Percentiles rank a stretch among this genome's conserved stretches.
Evolutionary conservation across 306 rosid species (phyloP).

Genomic region (Castanea sativa): DNA sequence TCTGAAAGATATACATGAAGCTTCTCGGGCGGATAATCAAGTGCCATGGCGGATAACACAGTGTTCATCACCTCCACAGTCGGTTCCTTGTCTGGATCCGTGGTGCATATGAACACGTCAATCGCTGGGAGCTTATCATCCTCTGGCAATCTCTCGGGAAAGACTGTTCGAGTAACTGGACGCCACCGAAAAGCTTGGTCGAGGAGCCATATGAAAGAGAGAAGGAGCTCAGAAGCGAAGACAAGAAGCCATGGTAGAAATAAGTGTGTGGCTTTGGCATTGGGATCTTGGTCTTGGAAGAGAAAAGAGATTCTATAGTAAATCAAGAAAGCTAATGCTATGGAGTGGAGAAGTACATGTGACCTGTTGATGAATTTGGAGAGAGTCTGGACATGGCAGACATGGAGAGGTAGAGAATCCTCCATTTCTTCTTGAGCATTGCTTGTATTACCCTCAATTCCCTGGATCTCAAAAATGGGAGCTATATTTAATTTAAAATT

Average conservation of each 20-base stretch:
- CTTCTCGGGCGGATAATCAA: slow-evolving; percentile 68
- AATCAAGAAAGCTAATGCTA: slow-evolving; percentile 48
- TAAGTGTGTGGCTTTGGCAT: slow-evolving; percentile 11
- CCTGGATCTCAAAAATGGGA: too few relatives aligned
- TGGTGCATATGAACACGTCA: slow-evolving; percentile 71
- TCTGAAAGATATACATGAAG: slow-evolving; percentile 74
- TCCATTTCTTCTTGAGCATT: slow-evolving; percentile 26
- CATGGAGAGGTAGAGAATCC: slow-evolving; percentile 36
- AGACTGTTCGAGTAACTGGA: slow-evolving; percentile 47
- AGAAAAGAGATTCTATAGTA: slow-evolving; percentile 47
- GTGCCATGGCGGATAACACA: slow-evolving; percentile 67
- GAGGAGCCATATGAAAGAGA: slow-evolving; percentile 62
- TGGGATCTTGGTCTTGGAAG: slow-evolving; percentile 31
- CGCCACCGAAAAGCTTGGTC: slow-evolving; percentile 54
- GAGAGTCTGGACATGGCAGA: slow-evolving; percentile 40
- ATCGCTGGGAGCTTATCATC: slow-evolving; percentile 52
- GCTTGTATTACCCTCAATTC: too few relatives aligned
- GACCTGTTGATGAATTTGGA: slow-evolving; percentile 42
- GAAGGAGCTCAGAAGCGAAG: slow-evolving; percentile 54
- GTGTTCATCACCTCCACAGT: slow-evolving; percentile 66
- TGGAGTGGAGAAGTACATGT: slow-evolving; percentile 45
- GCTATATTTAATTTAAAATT: too few relatives aligned
- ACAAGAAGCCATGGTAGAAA: slow-evolving; percentile 49
- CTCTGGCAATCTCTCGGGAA: slow-evolving; percentile 53
- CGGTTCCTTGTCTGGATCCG: slow-evolving; percentile 71